phyloP scores from a whole-genome alignment of 768 basidiomycete species.

The Chalciporus sphaerocephalus region DNA sequence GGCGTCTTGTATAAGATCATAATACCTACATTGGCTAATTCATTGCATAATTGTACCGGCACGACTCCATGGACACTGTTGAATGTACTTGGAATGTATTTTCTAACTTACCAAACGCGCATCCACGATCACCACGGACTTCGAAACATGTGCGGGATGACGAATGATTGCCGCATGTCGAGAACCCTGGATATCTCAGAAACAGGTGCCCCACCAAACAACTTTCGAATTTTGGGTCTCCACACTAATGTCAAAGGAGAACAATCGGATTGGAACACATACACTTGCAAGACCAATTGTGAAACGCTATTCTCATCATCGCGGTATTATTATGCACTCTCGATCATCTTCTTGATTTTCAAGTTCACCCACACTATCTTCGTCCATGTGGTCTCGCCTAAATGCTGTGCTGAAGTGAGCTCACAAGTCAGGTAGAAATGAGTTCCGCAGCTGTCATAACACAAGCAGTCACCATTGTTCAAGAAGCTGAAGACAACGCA shows the following conservation, averaged over 20 bases:
- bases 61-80: neutral
- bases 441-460: neutral
- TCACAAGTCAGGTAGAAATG: neutral
- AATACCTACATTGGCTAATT: conserved; percentile 30
- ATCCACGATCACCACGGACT: conserved; percentile 30
- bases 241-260: conserved; percentile 2
- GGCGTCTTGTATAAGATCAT: conserved; percentile 14
- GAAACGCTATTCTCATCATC: conserved; percentile 16
- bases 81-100: neutral
- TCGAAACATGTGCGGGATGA: conserved; percentile 9
- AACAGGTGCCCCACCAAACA: neutral
- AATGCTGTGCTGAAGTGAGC: conserved; percentile 6
- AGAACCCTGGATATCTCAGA: conserved; percentile 11
- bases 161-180: conserved; percentile 18
- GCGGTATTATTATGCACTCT: conserved; percentile 2
- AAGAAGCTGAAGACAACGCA: neutral
- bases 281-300: conserved; percentile 1
- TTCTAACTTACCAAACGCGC: neutral
- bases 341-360: neutral
- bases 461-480: neutral
- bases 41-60: conserved; percentile 17
- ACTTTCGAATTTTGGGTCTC: neutral
- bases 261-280: neutral
- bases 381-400: neutral
- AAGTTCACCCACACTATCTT: neutral